A percentile compares a stretch with the other conserved stretches of the same genome.
Evolutionary conservation across 2,329 filamentous ascomycete species (phyloP).

Genomic region (Coniochaeta sp.): DNA sequence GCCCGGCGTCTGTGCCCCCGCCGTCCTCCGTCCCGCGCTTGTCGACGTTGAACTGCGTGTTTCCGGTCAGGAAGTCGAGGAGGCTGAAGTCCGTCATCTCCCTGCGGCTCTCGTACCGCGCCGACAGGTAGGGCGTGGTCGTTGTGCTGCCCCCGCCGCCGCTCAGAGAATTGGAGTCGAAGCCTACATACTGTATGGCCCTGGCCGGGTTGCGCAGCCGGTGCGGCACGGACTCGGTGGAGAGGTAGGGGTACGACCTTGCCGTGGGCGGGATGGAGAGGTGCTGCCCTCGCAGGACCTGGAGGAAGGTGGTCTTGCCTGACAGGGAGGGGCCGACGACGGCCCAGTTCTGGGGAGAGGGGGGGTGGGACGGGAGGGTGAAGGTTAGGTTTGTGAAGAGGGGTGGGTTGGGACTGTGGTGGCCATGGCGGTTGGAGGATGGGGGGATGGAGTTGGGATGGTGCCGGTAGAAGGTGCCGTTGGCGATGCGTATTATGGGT

Average conservation of each 20-base stretch:
- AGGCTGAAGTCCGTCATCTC: slow-evolving; percentile 87
- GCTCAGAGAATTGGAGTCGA: slow-evolving; percentile 61
- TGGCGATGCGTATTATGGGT: slow-evolving; percentile 63
- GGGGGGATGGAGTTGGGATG: slow-evolving; percentile 49
- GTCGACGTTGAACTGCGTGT: slow-evolving; percentile 73
- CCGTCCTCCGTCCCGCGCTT: slow-evolving; percentile 25
- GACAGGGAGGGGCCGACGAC: slow-evolving; percentile 72
- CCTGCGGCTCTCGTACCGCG: slow-evolving; percentile 79
- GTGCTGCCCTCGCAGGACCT: slow-evolving; percentile 68
- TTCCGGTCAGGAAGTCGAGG: slow-evolving; percentile 70
- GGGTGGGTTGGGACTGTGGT: slow-evolving; percentile 49
- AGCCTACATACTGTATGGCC: slow-evolving; percentile 86
- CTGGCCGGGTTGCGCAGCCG: slow-evolving; percentile 50
- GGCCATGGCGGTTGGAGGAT: slow-evolving; percentile 18
- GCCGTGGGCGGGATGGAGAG: slow-evolving; percentile 69
- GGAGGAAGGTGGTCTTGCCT: slow-evolving; percentile 75
- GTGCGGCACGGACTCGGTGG: slow-evolving; percentile 49
- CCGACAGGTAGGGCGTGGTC: slow-evolving; percentile 73
- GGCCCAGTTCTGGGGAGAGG: slow-evolving; percentile 63
- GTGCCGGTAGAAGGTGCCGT: slow-evolving; percentile 77
- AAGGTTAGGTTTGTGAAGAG: slow-evolving; percentile 69
- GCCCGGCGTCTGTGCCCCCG: slow-evolving; percentile 35
- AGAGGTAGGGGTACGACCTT: slow-evolving; percentile 71
- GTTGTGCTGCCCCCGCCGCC: slow-evolving; percentile 42
- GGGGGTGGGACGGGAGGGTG: slow-evolving; percentile 51